Percentiles rank a stretch among this genome's conserved stretches.
Evolutionary conservation across 768 basidiomycete genomes (phyloP).

Genomic region (Termitomyces titanicus): DNA sequence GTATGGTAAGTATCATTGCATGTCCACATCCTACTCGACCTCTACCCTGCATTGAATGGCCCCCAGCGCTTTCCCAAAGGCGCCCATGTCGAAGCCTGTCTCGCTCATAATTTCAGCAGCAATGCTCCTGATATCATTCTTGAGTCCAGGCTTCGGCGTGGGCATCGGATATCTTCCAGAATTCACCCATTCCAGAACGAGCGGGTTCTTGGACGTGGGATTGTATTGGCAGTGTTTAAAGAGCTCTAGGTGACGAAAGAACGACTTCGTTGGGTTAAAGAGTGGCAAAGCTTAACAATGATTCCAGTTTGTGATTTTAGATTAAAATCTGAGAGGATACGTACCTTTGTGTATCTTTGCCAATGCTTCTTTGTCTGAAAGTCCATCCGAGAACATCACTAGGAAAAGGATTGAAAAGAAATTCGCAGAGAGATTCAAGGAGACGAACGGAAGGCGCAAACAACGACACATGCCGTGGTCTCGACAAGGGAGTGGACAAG

Average conservation of each 20-base stretch:
- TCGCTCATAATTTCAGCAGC: conserved; percentile 14
- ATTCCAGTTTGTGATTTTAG: not conserved
- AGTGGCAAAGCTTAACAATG: conserved; percentile 42
- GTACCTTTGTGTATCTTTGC: conserved; percentile 40
- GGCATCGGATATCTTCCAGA: conserved; percentile 2
- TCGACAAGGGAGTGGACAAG: conserved; percentile 56
- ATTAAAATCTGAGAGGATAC: conserved; percentile 6
- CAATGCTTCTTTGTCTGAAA: conserved; percentile 37
- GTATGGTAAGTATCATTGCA: not conserved
- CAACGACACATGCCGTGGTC: conserved; percentile 48
- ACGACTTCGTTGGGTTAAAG: conserved; percentile 45
- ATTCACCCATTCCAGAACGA: conserved; percentile 35
- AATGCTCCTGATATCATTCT: conserved; percentile 1
- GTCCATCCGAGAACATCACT: conserved; percentile 46
- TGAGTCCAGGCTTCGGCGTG: not conserved
- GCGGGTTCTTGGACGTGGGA: conserved; percentile 37
- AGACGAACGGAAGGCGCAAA: conserved; percentile 37
- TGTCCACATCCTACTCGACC: not conserved
- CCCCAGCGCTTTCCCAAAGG: conserved; percentile 11
- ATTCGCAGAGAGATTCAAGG: not conserved
- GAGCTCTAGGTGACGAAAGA: conserved; percentile 43
- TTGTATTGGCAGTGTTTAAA: conserved; percentile 38
- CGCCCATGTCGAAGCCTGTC: conserved; percentile 13
- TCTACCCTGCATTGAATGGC: conserved; percentile 6
- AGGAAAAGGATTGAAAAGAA: not conserved